Evolutionary conservation across 495 filamentous ascomycete genomes (phyloP).

Genomic region (Bathelium albidoporum): DNA sequence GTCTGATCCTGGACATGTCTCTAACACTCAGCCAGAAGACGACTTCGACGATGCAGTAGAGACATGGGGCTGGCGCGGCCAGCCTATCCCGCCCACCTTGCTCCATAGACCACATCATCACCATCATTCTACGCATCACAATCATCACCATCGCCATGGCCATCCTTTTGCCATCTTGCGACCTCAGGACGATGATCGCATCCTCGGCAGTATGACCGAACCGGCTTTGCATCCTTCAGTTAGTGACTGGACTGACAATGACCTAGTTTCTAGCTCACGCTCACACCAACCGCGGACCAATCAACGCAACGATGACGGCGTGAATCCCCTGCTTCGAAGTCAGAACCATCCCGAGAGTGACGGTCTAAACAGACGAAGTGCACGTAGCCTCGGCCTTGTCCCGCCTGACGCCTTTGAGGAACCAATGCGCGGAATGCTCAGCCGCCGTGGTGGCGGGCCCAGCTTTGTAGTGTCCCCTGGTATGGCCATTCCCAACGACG

Average conservation of each 20-base stretch:
- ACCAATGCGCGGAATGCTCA: slow-evolving; percentile 11
- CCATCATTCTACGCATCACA: slow-evolving; percentile 37
- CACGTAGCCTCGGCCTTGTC: background rate
- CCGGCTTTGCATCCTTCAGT: background rate
- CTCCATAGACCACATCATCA: slow-evolving; percentile 37
- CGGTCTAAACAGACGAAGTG: background rate
- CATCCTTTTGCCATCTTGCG: slow-evolving; percentile 17
- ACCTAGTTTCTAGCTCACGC: slow-evolving; percentile 23
- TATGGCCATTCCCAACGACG: background rate
- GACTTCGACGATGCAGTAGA: slow-evolving; percentile 34
- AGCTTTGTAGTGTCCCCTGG: background rate
- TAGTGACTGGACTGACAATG: background rate
- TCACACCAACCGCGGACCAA: slow-evolving; percentile 42
- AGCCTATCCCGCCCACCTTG: slow-evolving; percentile 35
- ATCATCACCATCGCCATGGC: slow-evolving; percentile 1
- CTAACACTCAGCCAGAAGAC: slow-evolving; percentile 14
- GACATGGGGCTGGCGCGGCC: slow-evolving; percentile 47
- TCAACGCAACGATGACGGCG: slow-evolving; percentile 57
- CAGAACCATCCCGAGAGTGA: slow-evolving; percentile 6
- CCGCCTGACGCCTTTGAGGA: slow-evolving; percentile 44
- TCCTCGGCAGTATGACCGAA: slow-evolving; percentile 4
- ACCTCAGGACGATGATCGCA: slow-evolving; percentile 24
- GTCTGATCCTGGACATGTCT: background rate
- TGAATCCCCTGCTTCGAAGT: slow-evolving; percentile 58
- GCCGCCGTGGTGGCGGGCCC: background rate